Conservation (phyloP, 108 stramenopile species). For the Poteriospumella lacustris region DNA sequence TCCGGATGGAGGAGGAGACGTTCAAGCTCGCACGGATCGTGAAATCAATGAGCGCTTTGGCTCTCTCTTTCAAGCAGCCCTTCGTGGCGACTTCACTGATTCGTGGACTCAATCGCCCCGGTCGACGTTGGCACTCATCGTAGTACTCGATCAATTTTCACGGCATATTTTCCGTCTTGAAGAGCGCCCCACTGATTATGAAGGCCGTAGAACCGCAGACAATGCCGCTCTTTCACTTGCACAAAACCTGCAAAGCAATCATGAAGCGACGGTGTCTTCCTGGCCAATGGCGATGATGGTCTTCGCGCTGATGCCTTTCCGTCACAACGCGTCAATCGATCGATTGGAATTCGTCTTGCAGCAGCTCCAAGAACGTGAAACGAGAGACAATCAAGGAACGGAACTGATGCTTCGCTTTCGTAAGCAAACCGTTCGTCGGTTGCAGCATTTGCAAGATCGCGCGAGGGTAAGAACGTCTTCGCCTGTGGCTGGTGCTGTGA, state of each 20-base stretch:
- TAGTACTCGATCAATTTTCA: conserved; percentile 54
- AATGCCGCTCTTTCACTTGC: not conserved
- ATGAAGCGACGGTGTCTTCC: not conserved
- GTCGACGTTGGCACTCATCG: conserved; percentile 40
- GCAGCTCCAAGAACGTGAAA: conserved; percentile 24
- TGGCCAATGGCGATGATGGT: conserved; percentile 36
- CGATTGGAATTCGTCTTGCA: conserved; percentile 31
- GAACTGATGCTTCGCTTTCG: conserved; percentile 43
- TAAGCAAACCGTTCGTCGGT: conserved; percentile 38
- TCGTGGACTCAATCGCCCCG: conserved; percentile 35
- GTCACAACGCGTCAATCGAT: conserved; percentile 35
- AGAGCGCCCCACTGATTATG: conserved; percentile 23
- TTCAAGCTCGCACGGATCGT: not conserved
- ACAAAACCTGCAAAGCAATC: not conserved
- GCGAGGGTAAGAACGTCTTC: not conserved
- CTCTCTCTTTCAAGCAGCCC: not conserved
- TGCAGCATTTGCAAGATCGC: conserved; percentile 16
- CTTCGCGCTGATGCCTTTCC: conserved; percentile 49
- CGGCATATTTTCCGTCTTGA: conserved; percentile 43
- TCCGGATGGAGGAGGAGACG: not conserved
- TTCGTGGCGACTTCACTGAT: conserved; percentile 4
- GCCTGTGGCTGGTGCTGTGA: not conserved
- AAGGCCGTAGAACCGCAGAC: conserved; percentile 12
- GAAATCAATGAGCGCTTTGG: not conserved
- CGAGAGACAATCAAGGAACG: conserved; percentile 10